Conservation (phyloP, 306 rosid genomes). For the Cyclanthera cordifolia region DNA sequence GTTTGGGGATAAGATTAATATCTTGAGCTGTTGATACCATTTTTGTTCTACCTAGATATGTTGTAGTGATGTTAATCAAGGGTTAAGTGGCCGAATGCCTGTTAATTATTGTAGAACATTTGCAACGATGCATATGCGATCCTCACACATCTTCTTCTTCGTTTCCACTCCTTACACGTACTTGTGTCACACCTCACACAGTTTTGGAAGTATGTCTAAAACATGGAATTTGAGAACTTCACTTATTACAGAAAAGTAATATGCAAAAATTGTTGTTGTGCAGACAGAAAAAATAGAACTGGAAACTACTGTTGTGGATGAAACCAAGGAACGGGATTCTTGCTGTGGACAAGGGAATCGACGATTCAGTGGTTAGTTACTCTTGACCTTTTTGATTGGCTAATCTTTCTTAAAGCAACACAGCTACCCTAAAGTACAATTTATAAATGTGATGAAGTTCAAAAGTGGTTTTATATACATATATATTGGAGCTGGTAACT, state of each 20-base stretch:
- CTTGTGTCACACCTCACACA: background rate
- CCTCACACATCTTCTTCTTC: background rate
- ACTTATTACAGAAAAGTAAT: conserved; percentile 1
- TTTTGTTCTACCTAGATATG: background rate
- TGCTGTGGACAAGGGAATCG: conserved; percentile 82
- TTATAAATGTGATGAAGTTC: background rate
- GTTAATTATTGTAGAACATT: background rate
- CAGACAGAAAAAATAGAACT: conserved; percentile 95
- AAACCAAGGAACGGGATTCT: conserved; percentile 96
- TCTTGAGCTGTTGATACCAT: background rate
- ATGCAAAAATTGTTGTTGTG: conserved; percentile 17
- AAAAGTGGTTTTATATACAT: background rate
- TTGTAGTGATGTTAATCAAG: background rate
- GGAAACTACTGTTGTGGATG: conserved; percentile 96
- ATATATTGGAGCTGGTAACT: too few species aligned
- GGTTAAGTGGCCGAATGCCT: background rate
- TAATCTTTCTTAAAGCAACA: background rate
- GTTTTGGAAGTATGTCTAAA: background rate
- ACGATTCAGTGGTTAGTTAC: conserved; percentile 79
- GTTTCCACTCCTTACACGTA: background rate
- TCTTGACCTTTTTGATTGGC: conserved; percentile 5
- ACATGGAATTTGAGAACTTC: background rate
- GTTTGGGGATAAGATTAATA: background rate
- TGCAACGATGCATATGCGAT: background rate
- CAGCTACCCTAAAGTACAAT: background rate